These are phyloP conservation scores for Epichloe uncinata DNA, from an alignment of 2,329 filamentous ascomycete species.

Conservation along the genomic window DNA sequence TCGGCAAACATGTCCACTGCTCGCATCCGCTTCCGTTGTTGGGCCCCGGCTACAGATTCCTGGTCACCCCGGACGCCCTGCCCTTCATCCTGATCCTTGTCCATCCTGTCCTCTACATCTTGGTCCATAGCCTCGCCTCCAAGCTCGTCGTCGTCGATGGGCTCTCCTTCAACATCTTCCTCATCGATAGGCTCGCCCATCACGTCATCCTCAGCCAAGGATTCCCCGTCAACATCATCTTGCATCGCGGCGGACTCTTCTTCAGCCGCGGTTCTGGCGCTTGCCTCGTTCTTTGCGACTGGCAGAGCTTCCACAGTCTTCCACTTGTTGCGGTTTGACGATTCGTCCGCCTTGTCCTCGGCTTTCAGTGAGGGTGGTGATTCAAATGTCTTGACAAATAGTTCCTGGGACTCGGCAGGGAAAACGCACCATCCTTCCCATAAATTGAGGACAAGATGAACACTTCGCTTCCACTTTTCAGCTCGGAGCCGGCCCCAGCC, in stretches of 20 bases:
- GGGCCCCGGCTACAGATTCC: slow-evolving; percentile 19
- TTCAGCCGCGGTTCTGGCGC: slow-evolving; percentile 5
- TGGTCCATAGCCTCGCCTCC: slow-evolving; percentile 29
- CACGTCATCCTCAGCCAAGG: slow-evolving; percentile 29
- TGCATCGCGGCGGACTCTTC: slow-evolving; percentile 15
- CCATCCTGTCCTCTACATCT: slow-evolving; percentile 13
- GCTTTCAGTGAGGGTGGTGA: slow-evolving; percentile 41
- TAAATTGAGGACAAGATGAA: slow-evolving; percentile 52
- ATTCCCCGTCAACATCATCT: slow-evolving; percentile 25
- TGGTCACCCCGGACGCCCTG: slow-evolving; percentile 16
- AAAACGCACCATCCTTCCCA: slow-evolving; percentile 67
- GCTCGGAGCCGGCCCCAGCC: slow-evolving; percentile 70
- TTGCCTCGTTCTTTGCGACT: slow-evolving; percentile 5
- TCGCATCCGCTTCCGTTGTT: slow-evolving; percentile 49
- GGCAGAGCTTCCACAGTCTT: slow-evolving; percentile 32
- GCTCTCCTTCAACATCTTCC: slow-evolving; percentile 34
- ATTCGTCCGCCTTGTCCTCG: slow-evolving; percentile 14
- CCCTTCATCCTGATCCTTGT: slow-evolving; percentile 31
- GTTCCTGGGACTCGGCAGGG: slow-evolving; percentile 57
- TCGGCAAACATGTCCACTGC: slow-evolving; percentile 84
- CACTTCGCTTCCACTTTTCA: slow-evolving; percentile 73
- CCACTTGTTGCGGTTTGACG: slow-evolving; percentile 30
- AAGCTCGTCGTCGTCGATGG: slow-evolving; percentile 28
- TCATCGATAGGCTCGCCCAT: slow-evolving; percentile 32
- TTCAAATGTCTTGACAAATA: slow-evolving; percentile 58